These are phyloP conservation scores for Daedaleopsis nitida DNA, from an alignment of 768 basidiomycete genomes.

Conservation along the genomic window DNA sequence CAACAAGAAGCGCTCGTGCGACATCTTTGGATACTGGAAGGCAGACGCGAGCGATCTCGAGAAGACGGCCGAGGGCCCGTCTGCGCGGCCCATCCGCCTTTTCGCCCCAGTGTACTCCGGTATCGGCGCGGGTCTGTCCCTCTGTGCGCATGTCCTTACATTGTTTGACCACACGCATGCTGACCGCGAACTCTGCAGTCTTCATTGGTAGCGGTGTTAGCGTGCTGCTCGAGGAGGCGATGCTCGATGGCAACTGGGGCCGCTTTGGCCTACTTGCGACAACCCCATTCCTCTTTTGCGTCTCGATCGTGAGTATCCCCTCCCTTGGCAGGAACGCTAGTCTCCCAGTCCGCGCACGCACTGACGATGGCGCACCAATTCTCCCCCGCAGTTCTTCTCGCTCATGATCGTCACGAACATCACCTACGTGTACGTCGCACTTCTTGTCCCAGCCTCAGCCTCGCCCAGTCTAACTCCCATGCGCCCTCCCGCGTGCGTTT, in stretches of 20 bases:
- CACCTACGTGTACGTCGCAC: constrained; percentile 57
- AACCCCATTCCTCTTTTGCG: constrained; percentile 72
- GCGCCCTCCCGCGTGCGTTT: background rate
- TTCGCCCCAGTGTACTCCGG: constrained; percentile 77
- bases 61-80: constrained; percentile 41
- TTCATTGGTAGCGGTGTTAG: constrained; percentile 66
- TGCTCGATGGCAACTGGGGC: constrained; percentile 60
- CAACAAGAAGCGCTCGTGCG: constrained; percentile 25
- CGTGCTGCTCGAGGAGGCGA: constrained; percentile 64
- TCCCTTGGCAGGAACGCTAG: background rate
- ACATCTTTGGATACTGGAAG: constrained; percentile 29
- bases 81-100: constrained; percentile 45
- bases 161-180: background rate
- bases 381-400: constrained; percentile 62
- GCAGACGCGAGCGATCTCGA: constrained; percentile 49
- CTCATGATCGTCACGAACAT: constrained; percentile 68
- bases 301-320: constrained; percentile 62
- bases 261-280: constrained; percentile 71
- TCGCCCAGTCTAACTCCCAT: background rate
- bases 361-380: background rate
- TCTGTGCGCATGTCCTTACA: constrained; percentile 49
- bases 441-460: background rate
- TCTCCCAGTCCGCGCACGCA: background rate
- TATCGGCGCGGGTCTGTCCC: constrained; percentile 61
- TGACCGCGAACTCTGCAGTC: constrained; percentile 40